Evolutionary conservation across 441 rosid species (phyloP).

Genomic region (Dalechampia spathulata): DNA sequence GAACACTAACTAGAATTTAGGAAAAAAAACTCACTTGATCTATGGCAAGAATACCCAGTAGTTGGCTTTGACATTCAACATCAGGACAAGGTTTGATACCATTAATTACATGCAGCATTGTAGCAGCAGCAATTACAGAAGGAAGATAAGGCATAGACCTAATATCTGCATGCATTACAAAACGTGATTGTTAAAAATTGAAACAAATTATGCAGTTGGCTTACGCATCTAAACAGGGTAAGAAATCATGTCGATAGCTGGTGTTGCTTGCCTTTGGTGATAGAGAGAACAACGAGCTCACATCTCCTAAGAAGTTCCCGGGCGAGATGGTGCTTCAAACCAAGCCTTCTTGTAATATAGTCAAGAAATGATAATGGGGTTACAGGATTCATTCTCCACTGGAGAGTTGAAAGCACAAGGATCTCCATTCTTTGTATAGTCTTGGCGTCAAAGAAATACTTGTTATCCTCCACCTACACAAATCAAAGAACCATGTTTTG

Average conservation of each 20-base stretch:
- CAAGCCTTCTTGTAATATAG: constrained; percentile 50
- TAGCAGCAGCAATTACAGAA: constrained; percentile 54
- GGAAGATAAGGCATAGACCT: constrained; percentile 44
- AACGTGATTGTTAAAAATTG: background rate
- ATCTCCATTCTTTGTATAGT: constrained; percentile 70
- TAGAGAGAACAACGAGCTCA: constrained; percentile 33
- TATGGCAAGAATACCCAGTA: constrained; percentile 35
- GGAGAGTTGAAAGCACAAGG: constrained; percentile 57
- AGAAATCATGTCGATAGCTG: background rate
- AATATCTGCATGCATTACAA: constrained; percentile 30
- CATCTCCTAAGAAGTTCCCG: constrained; percentile 48
- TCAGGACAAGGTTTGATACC: constrained; percentile 30
- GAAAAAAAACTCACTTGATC: constrained; percentile 28
- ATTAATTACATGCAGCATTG: constrained; percentile 44
- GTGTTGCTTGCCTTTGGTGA: constrained; percentile 33
- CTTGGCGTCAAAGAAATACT: constrained; percentile 54
- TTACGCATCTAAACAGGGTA: background rate
- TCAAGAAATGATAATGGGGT: constrained; percentile 60
- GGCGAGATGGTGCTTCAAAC: constrained; percentile 38
- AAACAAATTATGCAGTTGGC: background rate
- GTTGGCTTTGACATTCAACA: constrained; percentile 32
- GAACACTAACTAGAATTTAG: background rate
- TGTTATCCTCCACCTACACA: constrained; percentile 48
- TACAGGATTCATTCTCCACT: constrained; percentile 76
- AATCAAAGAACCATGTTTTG: background rate